These are phyloP conservation scores for Patellifolia procumbens DNA, from an alignment of 179 eudicot genomes.

Conservation along the genomic window DNA sequence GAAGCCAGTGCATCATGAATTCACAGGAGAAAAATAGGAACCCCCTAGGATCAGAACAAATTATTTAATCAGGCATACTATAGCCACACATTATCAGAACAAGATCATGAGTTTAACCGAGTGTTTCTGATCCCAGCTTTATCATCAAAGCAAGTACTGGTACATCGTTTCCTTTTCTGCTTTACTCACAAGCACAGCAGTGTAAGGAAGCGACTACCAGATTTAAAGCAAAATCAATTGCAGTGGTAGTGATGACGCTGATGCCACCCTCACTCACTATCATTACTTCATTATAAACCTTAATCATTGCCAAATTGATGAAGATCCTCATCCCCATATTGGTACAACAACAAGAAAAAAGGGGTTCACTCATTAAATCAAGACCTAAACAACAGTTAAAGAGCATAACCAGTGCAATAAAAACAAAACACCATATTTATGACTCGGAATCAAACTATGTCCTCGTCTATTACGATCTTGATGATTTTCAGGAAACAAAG, in stretches of 20 bases:
- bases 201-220: neutral
- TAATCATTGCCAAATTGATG: neutral
- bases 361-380: neutral
- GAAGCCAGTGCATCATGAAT: neutral
- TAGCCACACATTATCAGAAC: neutral
- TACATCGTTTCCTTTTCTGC: neutral
- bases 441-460: neutral
- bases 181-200: neutral
- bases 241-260: neutral
- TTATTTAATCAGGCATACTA: neutral
- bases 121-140: neutral
- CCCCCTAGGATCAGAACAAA: constrained; percentile 13
- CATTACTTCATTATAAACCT: neutral
- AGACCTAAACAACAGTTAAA: constrained; percentile 2
- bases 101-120: neutral
- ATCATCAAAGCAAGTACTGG: neutral
- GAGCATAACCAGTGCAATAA: neutral
- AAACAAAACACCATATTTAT: neutral
- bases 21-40: neutral
- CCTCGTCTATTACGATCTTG: neutral
- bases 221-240: neutral
- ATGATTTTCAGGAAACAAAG: constrained; percentile 9
- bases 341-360: neutral
- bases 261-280: neutral
- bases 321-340: neutral